Conservation (phyloP, 192 early-diverging fungal genomes). For the Linnemannia hyalina region DNA sequence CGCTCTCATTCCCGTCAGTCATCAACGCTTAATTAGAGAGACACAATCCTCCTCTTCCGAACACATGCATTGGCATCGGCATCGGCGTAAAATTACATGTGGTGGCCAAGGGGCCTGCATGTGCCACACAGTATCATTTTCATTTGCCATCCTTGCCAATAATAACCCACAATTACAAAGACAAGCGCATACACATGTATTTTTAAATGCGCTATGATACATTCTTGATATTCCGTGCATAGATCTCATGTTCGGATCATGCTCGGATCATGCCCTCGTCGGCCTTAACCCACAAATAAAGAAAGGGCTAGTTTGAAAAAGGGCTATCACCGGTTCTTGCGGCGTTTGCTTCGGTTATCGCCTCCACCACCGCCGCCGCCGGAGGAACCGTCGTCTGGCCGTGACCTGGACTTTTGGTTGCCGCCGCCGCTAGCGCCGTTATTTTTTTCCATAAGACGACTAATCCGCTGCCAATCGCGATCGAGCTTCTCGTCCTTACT, state of each 20-base stretch:
- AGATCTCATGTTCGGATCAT: not conserved
- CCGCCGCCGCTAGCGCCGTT: constrained; percentile 18
- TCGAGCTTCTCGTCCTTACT: constrained; percentile 48
- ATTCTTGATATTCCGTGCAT: constrained; percentile 1
- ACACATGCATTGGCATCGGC: not conserved
- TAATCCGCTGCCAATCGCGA: constrained; percentile 50
- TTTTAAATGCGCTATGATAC: not conserved
- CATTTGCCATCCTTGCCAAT: not conserved
- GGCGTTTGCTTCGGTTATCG: constrained; percentile 39
- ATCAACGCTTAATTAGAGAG: not conserved
- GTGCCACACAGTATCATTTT: not conserved
- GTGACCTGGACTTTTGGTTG: constrained; percentile 32
- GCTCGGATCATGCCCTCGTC: not conserved
- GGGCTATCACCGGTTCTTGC: constrained; percentile 27
- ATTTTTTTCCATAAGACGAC: constrained; percentile 47
- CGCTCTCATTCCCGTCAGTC: no score
- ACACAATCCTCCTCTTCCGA: not conserved
- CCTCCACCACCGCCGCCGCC: constrained; percentile 6
- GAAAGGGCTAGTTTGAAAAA: not conserved
- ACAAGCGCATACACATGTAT: not conserved
- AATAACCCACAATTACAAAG: not conserved
- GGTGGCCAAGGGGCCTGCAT: not conserved
- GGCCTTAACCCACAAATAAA: not conserved
- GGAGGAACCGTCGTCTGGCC: constrained; percentile 15
- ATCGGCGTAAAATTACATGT: not conserved